These are phyloP conservation scores for Nannochloropsis salina DNA, from an alignment of 108 stramenopile genomes.

Conservation along the genomic window DNA sequence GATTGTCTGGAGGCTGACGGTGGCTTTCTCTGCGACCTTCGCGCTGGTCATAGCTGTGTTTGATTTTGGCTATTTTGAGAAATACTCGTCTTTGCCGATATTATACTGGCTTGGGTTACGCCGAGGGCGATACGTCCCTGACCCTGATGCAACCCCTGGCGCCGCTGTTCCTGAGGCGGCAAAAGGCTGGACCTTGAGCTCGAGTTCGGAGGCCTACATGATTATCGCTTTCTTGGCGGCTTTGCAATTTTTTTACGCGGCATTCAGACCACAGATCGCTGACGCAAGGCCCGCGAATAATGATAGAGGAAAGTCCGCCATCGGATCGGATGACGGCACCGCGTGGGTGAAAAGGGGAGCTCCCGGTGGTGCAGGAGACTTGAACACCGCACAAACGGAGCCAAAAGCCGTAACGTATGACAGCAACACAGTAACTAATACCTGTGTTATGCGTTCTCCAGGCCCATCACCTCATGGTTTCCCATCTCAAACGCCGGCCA, in stretches of 20 bases:
- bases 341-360: neutral
- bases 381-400: neutral
- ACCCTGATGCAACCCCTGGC: conserved; percentile 5
- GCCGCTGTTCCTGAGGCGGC: neutral
- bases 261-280: neutral
- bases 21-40: neutral
- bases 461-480: too few species aligned
- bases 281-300: neutral
- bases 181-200: neutral
- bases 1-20: neutral
- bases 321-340: neutral
- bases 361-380: neutral
- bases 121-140: neutral
- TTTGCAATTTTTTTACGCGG: neutral
- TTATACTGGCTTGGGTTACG: neutral
- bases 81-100: neutral
- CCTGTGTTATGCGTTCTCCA: neutral
- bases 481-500: neutral
- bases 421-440: neutral
- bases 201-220: neutral
- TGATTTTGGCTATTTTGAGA: conserved; percentile 13
- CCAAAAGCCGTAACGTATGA: neutral
- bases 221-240: neutral
- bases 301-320: neutral
- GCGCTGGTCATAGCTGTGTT: neutral